A percentile compares a stretch with the other conserved stretches of the same genome.
phyloP scores from a whole-genome alignment of 2,329 filamentous ascomycete genomes.

The Neonectria punicea region DNA sequence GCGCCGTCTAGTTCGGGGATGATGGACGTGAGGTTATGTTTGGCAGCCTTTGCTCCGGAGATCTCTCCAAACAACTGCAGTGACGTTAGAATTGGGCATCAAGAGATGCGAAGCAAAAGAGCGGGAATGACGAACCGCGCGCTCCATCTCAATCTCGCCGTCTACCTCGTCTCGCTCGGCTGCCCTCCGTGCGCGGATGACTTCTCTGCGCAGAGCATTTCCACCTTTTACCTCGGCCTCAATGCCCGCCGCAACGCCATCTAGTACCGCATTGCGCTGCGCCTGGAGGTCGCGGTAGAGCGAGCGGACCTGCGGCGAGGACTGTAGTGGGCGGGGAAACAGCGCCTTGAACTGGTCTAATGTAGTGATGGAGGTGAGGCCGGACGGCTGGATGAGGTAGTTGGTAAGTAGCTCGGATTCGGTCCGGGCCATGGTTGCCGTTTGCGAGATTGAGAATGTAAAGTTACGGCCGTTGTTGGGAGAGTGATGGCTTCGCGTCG shows the following conservation, averaged over 20 bases:
- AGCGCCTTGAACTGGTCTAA: slow-evolving; percentile 79
- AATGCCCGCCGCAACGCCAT: slow-evolving; percentile 73
- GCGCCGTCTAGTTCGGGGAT: slow-evolving; percentile 77
- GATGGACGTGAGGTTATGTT: slow-evolving; percentile 72
- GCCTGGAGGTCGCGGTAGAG: slow-evolving; percentile 85
- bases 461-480: neutral
- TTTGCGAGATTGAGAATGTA: neutral
- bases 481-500: neutral
- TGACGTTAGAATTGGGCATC: neutral
- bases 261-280: slow-evolving; percentile 75
- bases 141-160: slow-evolving; percentile 72
- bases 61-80: slow-evolving; percentile 67
- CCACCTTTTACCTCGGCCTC: slow-evolving; percentile 71
- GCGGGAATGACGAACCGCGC: slow-evolving; percentile 55
- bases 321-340: slow-evolving; percentile 75
- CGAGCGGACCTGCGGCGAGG: slow-evolving; percentile 72
- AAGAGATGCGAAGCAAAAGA: neutral
- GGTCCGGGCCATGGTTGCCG: slow-evolving; percentile 71
- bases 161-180: slow-evolving; percentile 67
- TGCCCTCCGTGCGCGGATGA: slow-evolving; percentile 63
- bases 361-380: slow-evolving; percentile 78
- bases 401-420: slow-evolving; percentile 80
- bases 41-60: slow-evolving; percentile 56
- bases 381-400: slow-evolving; percentile 81
- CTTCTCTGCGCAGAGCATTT: slow-evolving; percentile 66